A percentile compares a stretch with the other conserved stretches of the same genome.
phyloP scores from a whole-genome alignment of 139 green algal species.

The Mychonastes homosphaera region DNA sequence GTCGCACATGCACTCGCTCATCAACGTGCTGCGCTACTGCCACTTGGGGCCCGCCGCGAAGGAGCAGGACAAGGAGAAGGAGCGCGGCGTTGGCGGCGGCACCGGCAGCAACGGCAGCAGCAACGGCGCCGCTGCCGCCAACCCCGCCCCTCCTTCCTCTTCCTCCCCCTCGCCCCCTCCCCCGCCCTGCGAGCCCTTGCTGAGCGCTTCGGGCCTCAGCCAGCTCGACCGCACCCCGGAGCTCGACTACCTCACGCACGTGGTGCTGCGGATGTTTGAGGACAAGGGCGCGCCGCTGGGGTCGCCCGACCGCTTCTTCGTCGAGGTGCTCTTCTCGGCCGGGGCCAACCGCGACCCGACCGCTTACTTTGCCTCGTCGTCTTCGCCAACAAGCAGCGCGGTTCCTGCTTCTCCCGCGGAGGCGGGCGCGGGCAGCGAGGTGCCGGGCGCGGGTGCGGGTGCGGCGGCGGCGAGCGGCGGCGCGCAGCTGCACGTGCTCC shows the following conservation, averaged over 20 bases:
- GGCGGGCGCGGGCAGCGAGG: too few species aligned
- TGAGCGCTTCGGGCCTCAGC: slow-evolving; percentile 25
- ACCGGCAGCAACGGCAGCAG: background rate
- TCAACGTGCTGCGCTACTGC: slow-evolving; percentile 87
- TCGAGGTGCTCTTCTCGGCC: slow-evolving; percentile 72
- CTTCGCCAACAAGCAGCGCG: too few species aligned
- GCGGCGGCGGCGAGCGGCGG: too few species aligned
- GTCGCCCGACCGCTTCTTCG: slow-evolving; percentile 66
- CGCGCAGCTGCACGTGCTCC: too few species aligned
- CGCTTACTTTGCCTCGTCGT: too few species aligned
- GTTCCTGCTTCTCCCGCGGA: too few species aligned
- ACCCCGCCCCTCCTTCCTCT: background rate
- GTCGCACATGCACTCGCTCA: slow-evolving; percentile 87
- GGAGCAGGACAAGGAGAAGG: background rate
- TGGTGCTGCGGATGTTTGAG: slow-evolving; percentile 95
- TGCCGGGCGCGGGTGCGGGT: too few species aligned
- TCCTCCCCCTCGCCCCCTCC: background rate
- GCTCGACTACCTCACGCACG: slow-evolving; percentile 95
- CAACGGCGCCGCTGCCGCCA: background rate
- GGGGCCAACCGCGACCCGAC: slow-evolving; percentile 60
- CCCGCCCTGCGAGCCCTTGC: slow-evolving; percentile 8
- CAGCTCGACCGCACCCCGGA: slow-evolving; percentile 54
- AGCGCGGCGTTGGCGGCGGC: background rate
- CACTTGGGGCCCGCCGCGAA: slow-evolving; percentile 22
- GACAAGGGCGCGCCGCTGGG: slow-evolving; percentile 61